Percentiles rank a stretch among this genome's conserved stretches.
phyloP scores from a whole-genome alignment of 1,139 yeast species.

The Waltiozyma solani region DNA sequence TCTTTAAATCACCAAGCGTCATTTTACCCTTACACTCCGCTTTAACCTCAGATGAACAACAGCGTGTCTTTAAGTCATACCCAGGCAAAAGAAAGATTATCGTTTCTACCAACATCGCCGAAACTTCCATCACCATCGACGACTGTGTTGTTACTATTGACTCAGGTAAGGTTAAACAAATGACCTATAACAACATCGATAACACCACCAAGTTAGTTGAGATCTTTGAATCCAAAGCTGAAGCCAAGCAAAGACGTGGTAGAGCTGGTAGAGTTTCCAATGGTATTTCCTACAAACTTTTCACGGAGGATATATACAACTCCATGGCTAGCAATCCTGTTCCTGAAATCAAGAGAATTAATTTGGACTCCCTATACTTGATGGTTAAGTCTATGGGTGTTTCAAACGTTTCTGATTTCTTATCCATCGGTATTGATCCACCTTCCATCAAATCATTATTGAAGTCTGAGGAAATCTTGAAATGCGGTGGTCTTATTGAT shows the following conservation, averaged over 20 bases:
- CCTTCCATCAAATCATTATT: constrained; percentile 50
- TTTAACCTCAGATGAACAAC: constrained; percentile 72
- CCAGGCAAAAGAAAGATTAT: constrained; percentile 59
- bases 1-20: constrained; percentile 20
- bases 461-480: constrained; percentile 52
- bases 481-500: constrained; percentile 63
- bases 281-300: constrained; percentile 78
- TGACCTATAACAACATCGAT: constrained; percentile 55
- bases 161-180: constrained; percentile 74
- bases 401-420: constrained; percentile 54
- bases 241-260: constrained; percentile 88
- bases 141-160: constrained; percentile 92
- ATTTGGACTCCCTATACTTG: constrained; percentile 73
- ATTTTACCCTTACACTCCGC: constrained; percentile 83
- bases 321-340: constrained; percentile 63
- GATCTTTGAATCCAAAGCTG: constrained; percentile 85
- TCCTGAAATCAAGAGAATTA: constrained; percentile 82
- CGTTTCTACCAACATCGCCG: constrained; percentile 85
- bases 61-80: constrained; percentile 57
- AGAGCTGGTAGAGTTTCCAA: constrained; percentile 94
- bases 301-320: constrained; percentile 49
- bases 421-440: constrained; percentile 72
- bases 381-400: constrained; percentile 88
- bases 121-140: constrained; percentile 84
- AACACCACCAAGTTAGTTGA: constrained; percentile 70